Conservation (phyloP, 441 rosid species). For the Gossypium trilobum region DNA sequence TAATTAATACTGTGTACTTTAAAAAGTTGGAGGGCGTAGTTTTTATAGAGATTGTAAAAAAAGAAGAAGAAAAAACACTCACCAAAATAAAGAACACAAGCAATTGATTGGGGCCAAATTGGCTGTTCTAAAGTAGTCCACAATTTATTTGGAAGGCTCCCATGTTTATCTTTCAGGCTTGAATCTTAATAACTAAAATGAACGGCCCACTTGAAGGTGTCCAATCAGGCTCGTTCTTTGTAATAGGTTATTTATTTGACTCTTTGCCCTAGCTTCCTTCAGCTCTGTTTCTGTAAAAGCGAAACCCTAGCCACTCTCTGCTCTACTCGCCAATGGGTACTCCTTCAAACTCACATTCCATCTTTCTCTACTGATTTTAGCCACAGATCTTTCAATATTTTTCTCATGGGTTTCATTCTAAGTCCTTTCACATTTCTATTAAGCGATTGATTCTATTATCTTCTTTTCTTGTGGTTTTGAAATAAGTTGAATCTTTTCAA, state of each 20-base stretch:
- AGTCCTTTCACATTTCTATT: not conserved
- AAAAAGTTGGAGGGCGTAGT: too few relatives aligned
- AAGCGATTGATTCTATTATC: not conserved
- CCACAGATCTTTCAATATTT: not conserved
- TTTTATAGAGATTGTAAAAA: not conserved
- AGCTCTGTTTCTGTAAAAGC: not conserved
- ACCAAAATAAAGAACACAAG: not conserved
- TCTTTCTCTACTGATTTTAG: not conserved
- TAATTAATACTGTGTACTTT: too few relatives aligned
- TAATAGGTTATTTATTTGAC: not conserved
- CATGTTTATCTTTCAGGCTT: not conserved
- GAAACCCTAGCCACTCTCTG: slow-evolving; percentile 10
- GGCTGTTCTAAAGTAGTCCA: not conserved
- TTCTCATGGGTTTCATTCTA: not conserved
- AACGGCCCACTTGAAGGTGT: not conserved
- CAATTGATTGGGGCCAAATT: not conserved
- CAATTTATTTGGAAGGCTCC: not conserved
- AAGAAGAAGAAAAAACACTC: not conserved
- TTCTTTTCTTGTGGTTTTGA: not conserved
- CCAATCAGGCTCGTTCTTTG: not conserved
- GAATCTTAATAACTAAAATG: not conserved
- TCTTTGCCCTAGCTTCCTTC: not conserved
- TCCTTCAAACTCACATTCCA: not conserved
- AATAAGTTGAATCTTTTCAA: not conserved
- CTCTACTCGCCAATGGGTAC: slow-evolving; percentile 14